Evolutionary conservation across 768 basidiomycete genomes (phyloP), one percentile per base, ranked within the genome.

Genomic region (Hypholoma sublateritium): DNA sequence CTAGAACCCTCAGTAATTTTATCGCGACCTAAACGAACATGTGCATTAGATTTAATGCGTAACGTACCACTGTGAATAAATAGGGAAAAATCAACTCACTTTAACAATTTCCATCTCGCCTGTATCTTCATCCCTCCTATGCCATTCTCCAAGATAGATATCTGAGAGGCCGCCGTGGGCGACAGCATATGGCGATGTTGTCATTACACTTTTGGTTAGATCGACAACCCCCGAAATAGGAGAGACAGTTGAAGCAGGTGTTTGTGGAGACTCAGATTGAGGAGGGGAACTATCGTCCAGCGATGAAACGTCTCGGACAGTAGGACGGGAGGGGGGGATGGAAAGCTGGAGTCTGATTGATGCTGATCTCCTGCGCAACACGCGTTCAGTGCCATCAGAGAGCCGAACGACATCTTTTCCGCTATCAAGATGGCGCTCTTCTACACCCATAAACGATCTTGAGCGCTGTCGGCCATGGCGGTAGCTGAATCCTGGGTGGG

Each of bases 151-250:
- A 47, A 71, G 72, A 69, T 78, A 79, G 32, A 81, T 80, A 58
- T 81, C 80, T 13, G 79, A 77, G 45, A 78, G 76, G 1, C 78
- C 76, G 0, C 80, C 80, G 50, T 76, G 76, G 28, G 71, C 77
- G n/a, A 78, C 73, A 1, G 78, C 74, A 11, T 63, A 65, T 7
- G 53, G 50, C 1, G 67, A 64, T 0, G 61, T 61, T 0, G 69
- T 73, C 44, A 58, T 66, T 1, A 75, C 56, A 28, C 56, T 46
- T 16, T 55, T 60, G 2, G 71, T 73, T 36, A 75, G 59, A 53
- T 75, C 74, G 8, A 73, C 70, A 7, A 75, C 72, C 0, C 70
- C 67, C 5, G 68, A 64, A 9, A 70, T 67, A 7, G 72, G 70
- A 1, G 74, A 73, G 50, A 54, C 60, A 6, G 64, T 50, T 0